These are phyloP conservation scores for Anthoceros angustus DNA, from an alignment of 225 moss, liverwort and hornwort species.

Conservation along the genomic window DNA sequence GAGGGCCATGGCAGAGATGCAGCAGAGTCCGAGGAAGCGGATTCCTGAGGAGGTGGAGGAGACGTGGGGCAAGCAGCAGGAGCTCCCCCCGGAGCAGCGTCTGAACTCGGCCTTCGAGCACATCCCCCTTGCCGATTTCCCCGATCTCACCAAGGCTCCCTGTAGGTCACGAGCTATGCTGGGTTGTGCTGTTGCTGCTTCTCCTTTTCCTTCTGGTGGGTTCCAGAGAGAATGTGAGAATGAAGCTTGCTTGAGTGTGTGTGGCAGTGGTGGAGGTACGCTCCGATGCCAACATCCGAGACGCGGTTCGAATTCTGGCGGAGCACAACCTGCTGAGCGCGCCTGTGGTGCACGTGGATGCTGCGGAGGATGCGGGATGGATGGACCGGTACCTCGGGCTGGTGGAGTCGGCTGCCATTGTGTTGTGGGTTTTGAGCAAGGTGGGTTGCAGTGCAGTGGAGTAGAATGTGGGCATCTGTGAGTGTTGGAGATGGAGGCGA, in stretches of 20 bases:
- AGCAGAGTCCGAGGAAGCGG: neutral
- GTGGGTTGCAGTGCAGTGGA: conserved; percentile 55
- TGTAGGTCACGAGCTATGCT: neutral
- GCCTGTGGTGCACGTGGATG: conserved; percentile 50
- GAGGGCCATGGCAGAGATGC: neutral
- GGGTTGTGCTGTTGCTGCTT: neutral
- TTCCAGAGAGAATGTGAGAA: too few relatives aligned
- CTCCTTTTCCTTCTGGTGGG: neutral
- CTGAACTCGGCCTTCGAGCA: conserved; percentile 9
- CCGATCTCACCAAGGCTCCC: neutral
- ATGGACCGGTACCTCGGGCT: conserved; percentile 56
- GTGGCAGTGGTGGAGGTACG: conserved; percentile 61
- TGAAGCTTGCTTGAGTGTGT: neutral
- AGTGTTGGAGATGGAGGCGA: conserved; percentile 32
- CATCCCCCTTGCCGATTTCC: conserved; percentile 4
- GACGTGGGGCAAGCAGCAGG: neutral
- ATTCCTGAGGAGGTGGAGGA: conserved; percentile 10
- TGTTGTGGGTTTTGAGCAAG: conserved; percentile 57
- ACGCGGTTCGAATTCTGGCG: conserved; percentile 47
- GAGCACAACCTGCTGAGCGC: conserved; percentile 65
- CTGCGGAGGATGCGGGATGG: conserved; percentile 50
- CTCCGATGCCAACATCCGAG: conserved; percentile 51
- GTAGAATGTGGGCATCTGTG: conserved; percentile 35
- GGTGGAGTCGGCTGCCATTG: conserved; percentile 70
- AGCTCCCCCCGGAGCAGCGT: neutral